Percentiles rank a stretch among this genome's conserved stretches.
phyloP scores from a whole-genome alignment of 108 stramenopile species.

The Cyclotella distinguenda region DNA sequence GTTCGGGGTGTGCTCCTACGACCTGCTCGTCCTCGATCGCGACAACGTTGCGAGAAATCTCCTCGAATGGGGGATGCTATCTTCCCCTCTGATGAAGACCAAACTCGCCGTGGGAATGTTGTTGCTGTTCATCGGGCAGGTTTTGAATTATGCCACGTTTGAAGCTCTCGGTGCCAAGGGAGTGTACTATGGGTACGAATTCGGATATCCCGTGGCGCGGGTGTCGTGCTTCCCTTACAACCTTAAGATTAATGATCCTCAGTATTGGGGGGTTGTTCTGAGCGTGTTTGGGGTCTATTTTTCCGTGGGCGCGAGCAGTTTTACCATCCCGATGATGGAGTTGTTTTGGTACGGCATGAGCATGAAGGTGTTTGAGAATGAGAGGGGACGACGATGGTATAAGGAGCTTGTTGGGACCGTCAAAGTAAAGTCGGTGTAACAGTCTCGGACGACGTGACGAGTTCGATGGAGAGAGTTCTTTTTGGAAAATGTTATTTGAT shows the following conservation, averaged over 20 bases:
- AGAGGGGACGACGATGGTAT: constrained; percentile 29
- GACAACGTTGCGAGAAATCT: constrained; percentile 26
- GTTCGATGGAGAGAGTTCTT: no score
- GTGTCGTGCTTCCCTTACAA: constrained; percentile 56
- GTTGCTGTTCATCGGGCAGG: constrained; percentile 42
- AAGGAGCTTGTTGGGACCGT: constrained; percentile 8
- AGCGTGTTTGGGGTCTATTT: constrained; percentile 48
- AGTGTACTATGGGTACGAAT: constrained; percentile 55
- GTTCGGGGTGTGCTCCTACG: constrained; percentile 35
- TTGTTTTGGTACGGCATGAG: constrained; percentile 42
- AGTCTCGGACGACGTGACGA: no score
- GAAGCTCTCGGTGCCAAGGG: constrained; percentile 49
- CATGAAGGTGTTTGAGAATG: constrained; percentile 47
- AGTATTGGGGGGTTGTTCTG: constrained; percentile 54
- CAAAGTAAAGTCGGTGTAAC: neutral
- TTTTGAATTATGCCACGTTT: constrained; percentile 48
- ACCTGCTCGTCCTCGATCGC: constrained; percentile 33
- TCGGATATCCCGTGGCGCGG: constrained; percentile 45
- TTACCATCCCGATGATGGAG: constrained; percentile 37
- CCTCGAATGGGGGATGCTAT: constrained; percentile 19
- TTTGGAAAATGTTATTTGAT: no score
- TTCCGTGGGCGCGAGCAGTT: constrained; percentile 23
- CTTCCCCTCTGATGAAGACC: constrained; percentile 10
- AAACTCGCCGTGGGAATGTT: constrained; percentile 33
- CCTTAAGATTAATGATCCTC: constrained; percentile 46